Evolutionary conservation across 495 filamentous ascomycete genomes (phyloP).

Genomic region (Neurospora terricola): DNA sequence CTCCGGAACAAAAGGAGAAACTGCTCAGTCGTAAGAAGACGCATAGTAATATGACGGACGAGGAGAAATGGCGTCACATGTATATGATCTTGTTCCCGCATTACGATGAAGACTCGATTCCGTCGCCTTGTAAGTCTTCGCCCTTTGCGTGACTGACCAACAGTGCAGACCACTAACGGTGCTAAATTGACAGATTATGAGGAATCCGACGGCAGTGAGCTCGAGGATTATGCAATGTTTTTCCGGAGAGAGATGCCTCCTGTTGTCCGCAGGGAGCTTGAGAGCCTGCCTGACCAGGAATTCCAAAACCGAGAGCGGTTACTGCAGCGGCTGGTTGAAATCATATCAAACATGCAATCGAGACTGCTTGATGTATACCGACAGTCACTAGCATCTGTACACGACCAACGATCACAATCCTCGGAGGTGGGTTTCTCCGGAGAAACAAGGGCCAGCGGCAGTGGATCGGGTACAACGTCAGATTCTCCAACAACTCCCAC

Average conservation of each 20-base stretch:
- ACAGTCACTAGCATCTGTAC: slow-evolving; percentile 6
- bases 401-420: not conserved
- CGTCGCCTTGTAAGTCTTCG: slow-evolving; percentile 26
- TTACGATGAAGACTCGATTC: slow-evolving; percentile 24
- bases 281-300: slow-evolving; percentile 14
- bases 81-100: slow-evolving; percentile 33
- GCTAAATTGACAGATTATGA: slow-evolving; percentile 11
- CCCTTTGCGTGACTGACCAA: not conserved
- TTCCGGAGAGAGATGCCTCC: slow-evolving; percentile 22
- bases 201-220: slow-evolving; percentile 15
- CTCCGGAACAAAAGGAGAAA: slow-evolving; percentile 23
- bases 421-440: not conserved
- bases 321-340: slow-evolving; percentile 14
- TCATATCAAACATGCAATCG: slow-evolving; percentile 17
- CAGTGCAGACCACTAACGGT: not conserved
- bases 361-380: slow-evolving; percentile 14
- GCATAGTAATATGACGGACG: slow-evolving; percentile 29
- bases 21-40: slow-evolving; percentile 31
- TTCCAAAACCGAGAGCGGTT: slow-evolving; percentile 14
- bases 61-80: slow-evolving; percentile 35
- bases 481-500: too few relatives aligned
- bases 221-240: slow-evolving; percentile 21
- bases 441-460: not conserved
- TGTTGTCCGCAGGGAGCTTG: slow-evolving; percentile 18
- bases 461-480: not conserved